Base-by-base conservation (phyloP, 2,329 filamentous ascomycete species). In the Fusarium sarcochroum region DNA sequence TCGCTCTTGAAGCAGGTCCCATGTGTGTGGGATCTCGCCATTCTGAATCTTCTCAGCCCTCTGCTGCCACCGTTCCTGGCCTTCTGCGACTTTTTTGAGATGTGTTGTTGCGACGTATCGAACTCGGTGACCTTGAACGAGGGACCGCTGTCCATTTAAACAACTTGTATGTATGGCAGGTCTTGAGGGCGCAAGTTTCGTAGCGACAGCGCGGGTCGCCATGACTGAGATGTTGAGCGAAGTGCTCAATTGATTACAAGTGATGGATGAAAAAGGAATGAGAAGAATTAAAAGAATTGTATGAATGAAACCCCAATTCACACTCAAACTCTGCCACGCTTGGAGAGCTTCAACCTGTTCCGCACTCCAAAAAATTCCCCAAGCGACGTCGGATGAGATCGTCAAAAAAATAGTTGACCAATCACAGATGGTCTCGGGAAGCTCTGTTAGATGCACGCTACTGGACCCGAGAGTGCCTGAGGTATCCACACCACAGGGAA, bases 1-100 rank as follows among this genome's bases (percentile, higher is more conserved):
- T 73, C 93, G 85, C 78, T 92, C 89, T 70, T 92, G 87, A 14
- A 96, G 82, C 18, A 90, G 72, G 52, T 88, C 86, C 80, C 91
- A 88, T 53, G 90, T 84, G 66, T 87, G 81, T 44, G 80, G 80
- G 47, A 77, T 57, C 69, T 86, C 79, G 44, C 89, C 89, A 1
- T 78, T 76, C 50, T 80, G 45, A 44, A 91, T 89, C 59, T 76
- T 72, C 35, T 78, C 59, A 5, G 86, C 86, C 51, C 79, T 78
- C 45, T 77, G 65, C 17, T 80, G 70, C 88, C 89, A 91, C 20
- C 80, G 74, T 40, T 77, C 63, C 13, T 82, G 75, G 9, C 83
- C 85, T 2, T 75, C 73, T 0, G 74, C 73, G 6, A 81, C 71
- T 72, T 87, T 89, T 7, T 73, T 74, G 23, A 86, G 59, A 30